These are phyloP conservation scores for Nakazawaea ernobii DNA, from an alignment of 805 yeast genomes.

Conservation along the genomic window DNA sequence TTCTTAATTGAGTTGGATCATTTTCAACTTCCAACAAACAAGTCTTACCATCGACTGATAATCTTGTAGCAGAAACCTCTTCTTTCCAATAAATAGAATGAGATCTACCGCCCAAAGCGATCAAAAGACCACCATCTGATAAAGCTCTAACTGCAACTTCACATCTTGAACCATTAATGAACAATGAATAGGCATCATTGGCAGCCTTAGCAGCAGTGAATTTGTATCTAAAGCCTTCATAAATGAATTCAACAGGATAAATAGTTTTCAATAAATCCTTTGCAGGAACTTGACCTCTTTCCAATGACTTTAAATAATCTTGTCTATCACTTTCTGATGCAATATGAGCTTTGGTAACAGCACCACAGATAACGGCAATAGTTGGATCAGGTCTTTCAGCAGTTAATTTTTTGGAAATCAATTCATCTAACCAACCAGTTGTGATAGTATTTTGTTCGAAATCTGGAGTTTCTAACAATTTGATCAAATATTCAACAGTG, in stretches of 20 bases:
- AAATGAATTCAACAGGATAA: conserved; percentile 90
- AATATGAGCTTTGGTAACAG: conserved; percentile 90
- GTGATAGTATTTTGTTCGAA: conserved; percentile 95
- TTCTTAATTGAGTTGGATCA: conserved; percentile 97
- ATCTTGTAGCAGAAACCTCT: conserved; percentile 90
- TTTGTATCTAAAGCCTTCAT: conserved; percentile 88
- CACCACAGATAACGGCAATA: conserved; percentile 94
- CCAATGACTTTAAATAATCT: conserved; percentile 72
- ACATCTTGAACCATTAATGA: conserved; percentile 88
- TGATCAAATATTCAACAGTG: conserved; percentile 94
- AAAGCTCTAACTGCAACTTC: conserved; percentile 84
- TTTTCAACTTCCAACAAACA: conserved; percentile 91
- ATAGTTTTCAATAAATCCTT: conserved; percentile 78
- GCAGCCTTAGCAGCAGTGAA: conserved; percentile 95
- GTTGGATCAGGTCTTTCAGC: conserved; percentile 95
- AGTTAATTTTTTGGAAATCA: conserved; percentile 87
- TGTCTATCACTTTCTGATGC: conserved; percentile 64
- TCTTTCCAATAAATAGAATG: conserved; percentile 98
- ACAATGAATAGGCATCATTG: conserved; percentile 75
- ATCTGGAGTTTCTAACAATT: conserved; percentile 91
- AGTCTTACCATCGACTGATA: conserved; percentile 93
- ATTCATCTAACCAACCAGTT: conserved; percentile 98
- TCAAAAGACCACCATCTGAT: conserved; percentile 90
- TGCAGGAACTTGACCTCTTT: conserved; percentile 92
- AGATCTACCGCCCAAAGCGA: conserved; percentile 86